Evolutionary conservation across 495 filamentous ascomycete species (phyloP), one percentile per base, ranked within the genome.

Genomic region (Penicillium flavigenum): DNA sequence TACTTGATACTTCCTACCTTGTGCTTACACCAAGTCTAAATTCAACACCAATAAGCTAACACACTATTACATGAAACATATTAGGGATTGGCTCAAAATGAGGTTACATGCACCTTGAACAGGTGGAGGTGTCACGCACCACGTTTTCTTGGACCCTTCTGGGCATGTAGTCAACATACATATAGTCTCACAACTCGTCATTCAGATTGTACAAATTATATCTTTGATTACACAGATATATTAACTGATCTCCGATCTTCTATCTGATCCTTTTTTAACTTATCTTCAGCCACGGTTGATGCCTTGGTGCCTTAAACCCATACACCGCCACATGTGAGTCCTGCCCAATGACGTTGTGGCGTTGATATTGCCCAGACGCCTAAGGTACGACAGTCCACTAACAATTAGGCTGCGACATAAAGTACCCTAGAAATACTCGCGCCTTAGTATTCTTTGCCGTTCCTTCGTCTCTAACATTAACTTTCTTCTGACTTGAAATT

Each of bases 401-500:
- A 59, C 54, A 60, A 41, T 64, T 64, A 69, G 66, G 64, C 66
- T 61, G 64, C 66, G 64, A 69, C 59, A 59, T 69, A 60, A 69
- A 51, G 63, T 64, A 67, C 58, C 66, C 50, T 61, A 29, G 43
- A 45, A 58, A 51, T 47, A 38, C 10, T 48, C 9, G 43, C 22
- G 17, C 19, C 5, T 36, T 26, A 6, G 19, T 57, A 14, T 34
- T 17, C 0, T 36, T 44, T 47, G 20, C 12, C 17, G 3, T 6
- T 26, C 24, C 24, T 26, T 24, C 4, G 3, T 58, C 31, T 34
- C 31, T 5, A n/a, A 16, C 19, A 16, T 12, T 12, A 31, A 29
- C 24, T 24, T 49, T 32, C 31, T 34, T 39, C 10, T 26, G 34
- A 32, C 26, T 38, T 1, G 11, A 17, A 43, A 67, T 17, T 45